Percentiles rank a stretch among this genome's conserved stretches.
Evolutionary conservation across 2,329 filamentous ascomycete genomes (phyloP).

Genomic region (Emergomyces pasteurianus): DNA sequence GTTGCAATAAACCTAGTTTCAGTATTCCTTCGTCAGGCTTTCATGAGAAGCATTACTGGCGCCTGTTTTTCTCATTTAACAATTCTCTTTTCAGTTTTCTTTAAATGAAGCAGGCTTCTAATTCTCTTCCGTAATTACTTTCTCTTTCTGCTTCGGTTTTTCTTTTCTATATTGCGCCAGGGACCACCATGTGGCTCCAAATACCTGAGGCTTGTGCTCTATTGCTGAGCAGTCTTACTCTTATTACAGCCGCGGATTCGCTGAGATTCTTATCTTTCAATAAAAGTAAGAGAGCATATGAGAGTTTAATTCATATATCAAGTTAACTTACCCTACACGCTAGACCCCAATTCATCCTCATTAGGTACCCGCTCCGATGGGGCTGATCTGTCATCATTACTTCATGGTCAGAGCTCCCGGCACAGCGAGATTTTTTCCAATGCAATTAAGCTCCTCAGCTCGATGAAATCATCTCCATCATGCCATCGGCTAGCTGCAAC

Average conservation of each 20-base stretch:
- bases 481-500: slow-evolving; percentile 43
- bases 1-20: not conserved
- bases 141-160: not conserved
- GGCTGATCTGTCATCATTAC: slow-evolving; percentile 18
- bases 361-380: slow-evolving; percentile 5
- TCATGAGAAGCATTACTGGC: not conserved
- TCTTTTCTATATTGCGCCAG: not conserved
- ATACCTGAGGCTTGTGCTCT: not conserved
- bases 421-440: slow-evolving; percentile 28
- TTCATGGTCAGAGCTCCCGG: slow-evolving; percentile 15
- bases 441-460: slow-evolving; percentile 33
- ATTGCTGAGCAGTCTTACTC: not conserved
- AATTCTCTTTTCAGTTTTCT: not conserved
- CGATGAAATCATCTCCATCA: slow-evolving; percentile 35
- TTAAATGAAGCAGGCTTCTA: not conserved
- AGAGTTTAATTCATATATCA: not conserved
- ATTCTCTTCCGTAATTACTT: not conserved
- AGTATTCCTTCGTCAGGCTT: not conserved
- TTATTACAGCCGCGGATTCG: not conserved
- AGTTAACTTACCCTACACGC: not conserved
- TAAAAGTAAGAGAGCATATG: slow-evolving; percentile 6
- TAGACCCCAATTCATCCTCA: slow-evolving; percentile 3
- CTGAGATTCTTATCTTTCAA: slow-evolving; percentile 7
- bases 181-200: not conserved
- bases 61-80: not conserved